Conservation (phyloP, 805 yeast species). For the Cyberlindnera xylosilytica region DNA sequence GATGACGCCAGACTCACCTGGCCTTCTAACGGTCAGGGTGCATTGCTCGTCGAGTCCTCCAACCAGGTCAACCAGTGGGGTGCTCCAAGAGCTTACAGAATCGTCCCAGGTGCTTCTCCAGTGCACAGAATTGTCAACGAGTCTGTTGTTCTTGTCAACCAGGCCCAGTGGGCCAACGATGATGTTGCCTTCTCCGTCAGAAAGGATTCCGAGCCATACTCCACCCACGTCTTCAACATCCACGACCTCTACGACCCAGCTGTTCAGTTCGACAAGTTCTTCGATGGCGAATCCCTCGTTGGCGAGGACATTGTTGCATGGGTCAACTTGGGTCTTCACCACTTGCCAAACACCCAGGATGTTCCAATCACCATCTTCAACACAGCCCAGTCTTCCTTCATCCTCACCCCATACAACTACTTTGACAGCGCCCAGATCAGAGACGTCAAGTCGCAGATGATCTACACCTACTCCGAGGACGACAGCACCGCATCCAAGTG, state of each 20-base stretch:
- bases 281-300: constrained; percentile 27
- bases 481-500: constrained; percentile 11
- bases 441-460: constrained; percentile 25
- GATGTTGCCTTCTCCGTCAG: constrained; percentile 24
- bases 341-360: constrained; percentile 30
- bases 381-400: constrained; percentile 25
- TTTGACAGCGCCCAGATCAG: constrained; percentile 25
- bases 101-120: constrained; percentile 21
- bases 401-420: constrained; percentile 30
- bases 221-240: constrained; percentile 24
- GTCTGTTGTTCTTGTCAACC: constrained; percentile 17
- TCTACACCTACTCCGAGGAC: constrained; percentile 21
- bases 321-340: constrained; percentile 29
- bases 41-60: constrained; percentile 27
- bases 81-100: constrained; percentile 29
- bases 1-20: constrained; percentile 24
- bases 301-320: constrained; percentile 31
- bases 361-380: constrained; percentile 29
- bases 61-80: constrained; percentile 26
- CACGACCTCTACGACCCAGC: constrained; percentile 25
- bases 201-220: constrained; percentile 26
- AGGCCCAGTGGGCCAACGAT: constrained; percentile 26
- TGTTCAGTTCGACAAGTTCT: constrained; percentile 22
- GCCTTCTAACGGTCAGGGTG: constrained; percentile 24
- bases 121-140: constrained; percentile 23